Conservation (phyloP, 805 yeast species). For the Candida silvatica region DNA sequence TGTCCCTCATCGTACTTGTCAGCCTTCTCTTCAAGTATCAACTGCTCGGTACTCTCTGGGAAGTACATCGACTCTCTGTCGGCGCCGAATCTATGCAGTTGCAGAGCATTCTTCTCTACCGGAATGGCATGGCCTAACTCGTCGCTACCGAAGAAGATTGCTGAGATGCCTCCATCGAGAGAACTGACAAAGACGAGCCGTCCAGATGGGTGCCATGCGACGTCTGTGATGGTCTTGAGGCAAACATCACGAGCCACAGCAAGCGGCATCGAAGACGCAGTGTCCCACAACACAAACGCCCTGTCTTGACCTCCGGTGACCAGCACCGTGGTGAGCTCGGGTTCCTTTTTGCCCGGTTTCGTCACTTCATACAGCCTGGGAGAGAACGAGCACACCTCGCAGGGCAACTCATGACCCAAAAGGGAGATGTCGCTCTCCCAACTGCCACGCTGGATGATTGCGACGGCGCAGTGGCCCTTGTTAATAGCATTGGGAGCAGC, state of each 20-base stretch:
- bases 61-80: conserved; percentile 77
- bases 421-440: conserved; percentile 73
- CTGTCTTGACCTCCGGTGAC: conserved; percentile 97
- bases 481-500: conserved; percentile 83
- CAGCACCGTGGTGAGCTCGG: conserved; percentile 51
- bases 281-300: conserved; percentile 82
- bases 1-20: conserved; percentile 11
- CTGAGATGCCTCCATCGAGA: conserved; percentile 74
- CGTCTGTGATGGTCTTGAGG: conserved; percentile 74
- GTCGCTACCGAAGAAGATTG: conserved; percentile 49
- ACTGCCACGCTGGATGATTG: conserved; percentile 63
- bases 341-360: conserved; percentile 13
- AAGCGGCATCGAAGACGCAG: conserved; percentile 66
- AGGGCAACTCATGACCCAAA: conserved; percentile 80
- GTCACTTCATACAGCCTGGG: conserved; percentile 50
- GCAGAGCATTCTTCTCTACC: conserved; percentile 54
- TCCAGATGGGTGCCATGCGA: conserved; percentile 86
- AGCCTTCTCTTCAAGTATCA: conserved; percentile 61
- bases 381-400: conserved; percentile 71
- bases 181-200: conserved; percentile 65
- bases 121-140: conserved; percentile 61
- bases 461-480: conserved; percentile 72
- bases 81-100: conserved; percentile 78
- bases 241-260: conserved; percentile 72
- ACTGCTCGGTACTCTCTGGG: conserved; percentile 81